Conservation (phyloP, 495 filamentous ascomycete species). For the Lasiosphaeris hirsuta region DNA sequence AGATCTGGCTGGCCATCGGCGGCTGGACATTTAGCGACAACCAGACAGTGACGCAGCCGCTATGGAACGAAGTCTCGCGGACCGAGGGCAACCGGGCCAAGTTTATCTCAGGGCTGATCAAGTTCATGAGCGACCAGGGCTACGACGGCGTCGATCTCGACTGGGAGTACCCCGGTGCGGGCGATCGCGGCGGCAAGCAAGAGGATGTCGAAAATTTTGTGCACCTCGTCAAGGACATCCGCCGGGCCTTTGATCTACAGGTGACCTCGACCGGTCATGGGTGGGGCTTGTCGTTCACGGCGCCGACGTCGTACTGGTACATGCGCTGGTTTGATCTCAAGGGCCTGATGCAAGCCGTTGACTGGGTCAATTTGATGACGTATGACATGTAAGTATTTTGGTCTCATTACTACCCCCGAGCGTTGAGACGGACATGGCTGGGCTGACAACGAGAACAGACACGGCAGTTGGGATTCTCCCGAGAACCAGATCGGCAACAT, state of each 20-base stretch:
- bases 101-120: conserved; percentile 42
- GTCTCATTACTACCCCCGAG: conserved; percentile 24
- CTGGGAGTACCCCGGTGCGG: conserved; percentile 46
- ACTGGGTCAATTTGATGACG: conserved; percentile 58
- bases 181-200: conserved; percentile 40
- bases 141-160: conserved; percentile 57
- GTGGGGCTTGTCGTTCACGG: conserved; percentile 42
- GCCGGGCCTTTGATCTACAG: conserved; percentile 20
- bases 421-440: not conserved
- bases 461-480: conserved; percentile 35
- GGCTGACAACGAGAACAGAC: conserved; percentile 1
- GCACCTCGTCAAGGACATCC: conserved; percentile 34
- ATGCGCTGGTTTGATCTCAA: conserved; percentile 48
- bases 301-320: conserved; percentile 53
- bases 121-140: conserved; percentile 42
- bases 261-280: conserved; percentile 7
- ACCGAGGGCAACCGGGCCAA: conserved; percentile 20
- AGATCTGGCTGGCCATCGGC: conserved; percentile 41
- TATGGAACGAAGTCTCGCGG: conserved; percentile 16
- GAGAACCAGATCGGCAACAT: conserved; percentile 28
- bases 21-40: conserved; percentile 47
- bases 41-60: conserved; percentile 30
- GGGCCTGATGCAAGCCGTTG: conserved; percentile 30
- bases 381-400: conserved; percentile 35
- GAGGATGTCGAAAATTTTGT: conserved; percentile 45